Evolutionary conservation across 306 rosid species (phyloP), one percentile per base, ranked within the genome.

Genomic region (Erythrophleum fordii): DNA sequence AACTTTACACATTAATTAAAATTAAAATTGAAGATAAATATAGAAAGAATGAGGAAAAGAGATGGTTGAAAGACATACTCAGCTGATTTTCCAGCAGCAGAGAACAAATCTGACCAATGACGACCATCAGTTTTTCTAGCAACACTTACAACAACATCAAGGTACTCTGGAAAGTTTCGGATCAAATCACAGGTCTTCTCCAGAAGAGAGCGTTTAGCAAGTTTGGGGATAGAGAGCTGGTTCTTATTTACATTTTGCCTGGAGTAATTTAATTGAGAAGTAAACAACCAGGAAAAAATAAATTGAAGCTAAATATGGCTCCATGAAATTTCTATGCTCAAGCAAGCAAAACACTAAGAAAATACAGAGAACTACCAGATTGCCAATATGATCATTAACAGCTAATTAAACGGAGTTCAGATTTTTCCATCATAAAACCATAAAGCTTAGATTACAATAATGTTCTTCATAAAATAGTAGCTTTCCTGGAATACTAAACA

Each of bases 41-140:
- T 8, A 13, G 79, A 80, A 80, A 51, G 56, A 39, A 58, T 41
- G 41, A 75, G 29, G 23, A 16, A 67, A 28, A 45, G 44, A 49
- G 44, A 82, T 76, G 83, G 77, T 66, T 58, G 51, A 79, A 82
- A 69, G 82, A 62, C 83, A 72, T 89, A 95, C 97, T 95, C 99
- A 31, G 99, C 92, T 69, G 99, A 91, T 93, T 91, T 87, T 82
- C 99, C 99, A 59, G 99, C 99, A 51, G 99, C 92, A 25, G 96
- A 82, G 83, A 95, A 93, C 83, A 95, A 86, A 84, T 95, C 99
- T 11, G 97, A 94, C 99, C 99, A 93, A 88, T 95, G 99, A 81
- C 98, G 92, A 85, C 96, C 99, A 88, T 95, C 99, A 45, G 99
- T 95, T 90, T 95, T 93, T 87, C 99, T 89, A 80, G 98, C 99